These are phyloP conservation scores for Steccherinum ochraceum DNA, from an alignment of 768 basidiomycete species.

Conservation along the genomic window DNA sequence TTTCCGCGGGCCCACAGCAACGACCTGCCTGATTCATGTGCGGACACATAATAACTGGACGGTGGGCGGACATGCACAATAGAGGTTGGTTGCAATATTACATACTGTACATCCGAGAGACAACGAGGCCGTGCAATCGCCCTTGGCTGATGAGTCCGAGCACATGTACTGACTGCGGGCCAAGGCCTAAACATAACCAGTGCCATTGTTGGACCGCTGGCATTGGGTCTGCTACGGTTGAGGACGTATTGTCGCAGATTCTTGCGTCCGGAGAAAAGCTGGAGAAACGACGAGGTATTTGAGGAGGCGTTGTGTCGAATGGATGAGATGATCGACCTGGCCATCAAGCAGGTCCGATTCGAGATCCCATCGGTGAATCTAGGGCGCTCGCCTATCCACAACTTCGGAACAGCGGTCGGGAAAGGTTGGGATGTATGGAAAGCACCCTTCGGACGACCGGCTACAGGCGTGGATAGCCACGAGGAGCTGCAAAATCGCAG, in stretches of 20 bases:
- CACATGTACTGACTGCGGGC: too few relatives aligned
- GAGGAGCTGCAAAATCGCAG: not conserved
- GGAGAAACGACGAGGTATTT: not conserved
- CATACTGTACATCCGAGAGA: not conserved
- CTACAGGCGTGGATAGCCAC: not conserved
- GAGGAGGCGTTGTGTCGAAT: too few relatives aligned
- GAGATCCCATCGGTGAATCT: not conserved
- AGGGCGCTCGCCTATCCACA: not conserved
- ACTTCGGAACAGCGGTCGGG: not conserved
- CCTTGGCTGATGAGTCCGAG: too few relatives aligned
- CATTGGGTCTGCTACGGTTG: not conserved
- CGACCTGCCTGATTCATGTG: not conserved
- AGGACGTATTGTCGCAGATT: not conserved
- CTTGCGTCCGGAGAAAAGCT: not conserved
- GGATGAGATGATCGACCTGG: not conserved
- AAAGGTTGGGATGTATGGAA: too few relatives aligned
- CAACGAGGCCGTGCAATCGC: too few relatives aligned
- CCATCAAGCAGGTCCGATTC: not conserved
- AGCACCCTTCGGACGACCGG: too few relatives aligned
- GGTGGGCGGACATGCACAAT: not conserved
- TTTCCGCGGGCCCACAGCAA: not conserved
- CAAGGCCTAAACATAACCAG: not conserved
- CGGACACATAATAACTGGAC: too few relatives aligned
- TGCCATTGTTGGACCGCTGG: not conserved
- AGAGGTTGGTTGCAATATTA: not conserved